phyloP scores from a whole-genome alignment of 768 basidiomycete genomes.

The Artomyces pyxidatus region DNA sequence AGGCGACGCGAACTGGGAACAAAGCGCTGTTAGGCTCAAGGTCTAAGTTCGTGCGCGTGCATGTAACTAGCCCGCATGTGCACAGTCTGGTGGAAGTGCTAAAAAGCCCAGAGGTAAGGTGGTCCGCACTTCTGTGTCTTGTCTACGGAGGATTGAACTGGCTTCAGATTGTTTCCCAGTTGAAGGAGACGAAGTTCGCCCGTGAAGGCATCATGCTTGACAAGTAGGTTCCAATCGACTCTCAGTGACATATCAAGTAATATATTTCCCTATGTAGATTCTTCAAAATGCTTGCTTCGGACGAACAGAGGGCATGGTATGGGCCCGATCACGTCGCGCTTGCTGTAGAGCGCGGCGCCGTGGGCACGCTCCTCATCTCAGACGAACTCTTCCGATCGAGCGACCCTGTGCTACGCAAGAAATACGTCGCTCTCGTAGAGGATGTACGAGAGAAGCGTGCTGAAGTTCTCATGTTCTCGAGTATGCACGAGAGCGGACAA shows the following conservation, averaged over 20 bases:
- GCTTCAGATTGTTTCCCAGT: conserved; percentile 54
- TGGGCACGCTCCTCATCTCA: conserved; percentile 90
- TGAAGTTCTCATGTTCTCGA: conserved; percentile 95
- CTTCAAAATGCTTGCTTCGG: conserved; percentile 93
- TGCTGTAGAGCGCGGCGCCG: conserved; percentile 88
- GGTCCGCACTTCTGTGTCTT: conserved; percentile 3
- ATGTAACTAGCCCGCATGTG: conserved; percentile 89
- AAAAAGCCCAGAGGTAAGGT: conserved; percentile 81
- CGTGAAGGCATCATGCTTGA: conserved; percentile 88
- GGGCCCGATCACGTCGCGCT: conserved; percentile 90
- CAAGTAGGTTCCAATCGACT: conserved; percentile 39
- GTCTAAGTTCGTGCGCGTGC: conserved; percentile 85
- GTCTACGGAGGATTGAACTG: neutral
- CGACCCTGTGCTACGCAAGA: conserved; percentile 68
- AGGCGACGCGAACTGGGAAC: conserved; percentile 75
- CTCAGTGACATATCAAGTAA: neutral
- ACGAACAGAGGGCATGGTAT: conserved; percentile 98
- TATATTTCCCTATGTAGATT: conserved; percentile 46
- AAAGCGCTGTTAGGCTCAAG: conserved; percentile 72
- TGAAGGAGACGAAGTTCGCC: conserved; percentile 96
- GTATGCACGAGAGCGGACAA: conserved; percentile 99
- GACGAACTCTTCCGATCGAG: conserved; percentile 90
- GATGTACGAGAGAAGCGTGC: conserved; percentile 81
- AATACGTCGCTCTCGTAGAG: conserved; percentile 84
- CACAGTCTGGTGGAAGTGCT: conserved; percentile 92